These are phyloP conservation scores for Whalleya microplaca DNA, from an alignment of 2,329 filamentous ascomycete genomes.

Conservation along the genomic window DNA sequence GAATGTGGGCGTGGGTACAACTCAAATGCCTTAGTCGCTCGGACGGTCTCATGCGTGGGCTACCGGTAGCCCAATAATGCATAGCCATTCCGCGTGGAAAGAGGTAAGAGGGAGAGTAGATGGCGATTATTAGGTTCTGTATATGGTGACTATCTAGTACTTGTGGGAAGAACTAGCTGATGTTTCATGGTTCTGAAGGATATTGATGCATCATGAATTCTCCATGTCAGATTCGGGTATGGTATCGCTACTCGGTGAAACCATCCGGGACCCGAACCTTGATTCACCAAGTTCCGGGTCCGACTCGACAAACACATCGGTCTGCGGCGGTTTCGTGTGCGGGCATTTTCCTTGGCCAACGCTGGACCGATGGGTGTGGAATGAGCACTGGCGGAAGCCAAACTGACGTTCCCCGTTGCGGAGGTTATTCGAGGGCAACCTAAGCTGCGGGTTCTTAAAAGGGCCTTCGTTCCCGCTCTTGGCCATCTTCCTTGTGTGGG, in stretches of 20 bases:
- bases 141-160: too few species aligned
- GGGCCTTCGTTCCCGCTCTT: constrained; percentile 54
- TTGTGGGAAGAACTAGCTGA: too few species aligned
- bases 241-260: constrained; percentile 26
- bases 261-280: constrained; percentile 20
- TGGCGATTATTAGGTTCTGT: too few species aligned
- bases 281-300: constrained; percentile 31
- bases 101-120: too few species aligned
- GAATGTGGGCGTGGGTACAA: too few species aligned
- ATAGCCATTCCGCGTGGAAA: too few species aligned
- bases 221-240: constrained; percentile 26
- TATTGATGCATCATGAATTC: constrained; percentile 6
- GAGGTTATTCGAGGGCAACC: constrained; percentile 59
- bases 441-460: constrained; percentile 64
- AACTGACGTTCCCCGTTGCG: constrained; percentile 61
- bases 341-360: constrained; percentile 60
- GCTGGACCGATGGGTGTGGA: constrained; percentile 59
- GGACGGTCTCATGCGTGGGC: too few species aligned
- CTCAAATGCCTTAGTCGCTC: too few species aligned
- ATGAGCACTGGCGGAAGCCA: constrained; percentile 64
- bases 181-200: neutral
- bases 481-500: constrained; percentile 57
- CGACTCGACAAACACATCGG: constrained; percentile 31
- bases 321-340: constrained; percentile 35
- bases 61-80: too few species aligned